phyloP scores from a whole-genome alignment of 2,329 filamentous ascomycete species.

The Penicillium fuscoglaucum region DNA sequence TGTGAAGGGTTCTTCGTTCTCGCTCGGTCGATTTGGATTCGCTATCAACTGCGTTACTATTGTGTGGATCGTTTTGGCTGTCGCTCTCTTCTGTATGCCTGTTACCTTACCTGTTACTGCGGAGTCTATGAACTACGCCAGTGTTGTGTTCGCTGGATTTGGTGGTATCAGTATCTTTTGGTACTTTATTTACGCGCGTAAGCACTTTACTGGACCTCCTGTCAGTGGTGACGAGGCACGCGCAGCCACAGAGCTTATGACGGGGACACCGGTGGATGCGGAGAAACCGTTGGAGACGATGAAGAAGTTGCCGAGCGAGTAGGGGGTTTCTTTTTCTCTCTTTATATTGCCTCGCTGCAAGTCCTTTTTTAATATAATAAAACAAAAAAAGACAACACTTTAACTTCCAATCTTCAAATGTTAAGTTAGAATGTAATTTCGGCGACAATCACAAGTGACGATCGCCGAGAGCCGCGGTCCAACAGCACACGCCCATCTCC shows the following conservation, averaged over 20 bases:
- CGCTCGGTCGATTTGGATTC: constrained; percentile 68
- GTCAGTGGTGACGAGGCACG: constrained; percentile 32
- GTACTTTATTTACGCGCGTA: constrained; percentile 64
- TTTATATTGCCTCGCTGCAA: constrained; percentile 6
- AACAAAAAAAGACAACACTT: neutral
- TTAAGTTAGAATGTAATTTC: neutral
- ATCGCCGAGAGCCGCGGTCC: constrained; percentile 38
- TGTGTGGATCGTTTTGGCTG: constrained; percentile 68
- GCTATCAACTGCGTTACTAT: constrained; percentile 67
- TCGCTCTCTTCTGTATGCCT: constrained; percentile 76
- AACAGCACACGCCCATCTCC: constrained; percentile 24
- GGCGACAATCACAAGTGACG: constrained; percentile 32
- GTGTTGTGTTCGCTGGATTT: constrained; percentile 65
- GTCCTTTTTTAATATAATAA: neutral
- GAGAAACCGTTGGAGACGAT: constrained; percentile 31
- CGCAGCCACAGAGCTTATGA: constrained; percentile 33
- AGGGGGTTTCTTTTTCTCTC: neutral
- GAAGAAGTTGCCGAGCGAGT: constrained; percentile 21
- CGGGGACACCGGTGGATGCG: constrained; percentile 35
- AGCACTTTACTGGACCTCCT: constrained; percentile 63
- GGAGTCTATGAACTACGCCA: constrained; percentile 65
- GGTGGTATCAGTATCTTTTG: constrained; percentile 60
- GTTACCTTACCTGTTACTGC: constrained; percentile 59
- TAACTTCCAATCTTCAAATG: neutral
- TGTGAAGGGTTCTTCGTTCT: constrained; percentile 66